A percentile compares a stretch with the other conserved stretches of the same genome.
Evolutionary conservation across 768 basidiomycete genomes (phyloP).

Genomic region (Lentinula detonsa): DNA sequence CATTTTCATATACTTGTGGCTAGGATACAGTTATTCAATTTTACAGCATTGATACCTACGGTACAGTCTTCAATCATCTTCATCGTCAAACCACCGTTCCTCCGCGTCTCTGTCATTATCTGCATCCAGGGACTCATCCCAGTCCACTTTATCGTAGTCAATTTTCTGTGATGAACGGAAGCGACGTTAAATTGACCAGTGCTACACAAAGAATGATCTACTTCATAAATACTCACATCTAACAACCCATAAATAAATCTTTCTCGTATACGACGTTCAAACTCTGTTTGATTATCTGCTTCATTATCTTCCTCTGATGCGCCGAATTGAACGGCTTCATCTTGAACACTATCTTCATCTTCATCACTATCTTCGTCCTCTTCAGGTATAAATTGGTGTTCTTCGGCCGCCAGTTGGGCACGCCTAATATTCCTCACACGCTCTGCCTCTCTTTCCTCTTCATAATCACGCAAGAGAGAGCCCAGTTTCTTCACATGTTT

Average conservation of each 20-base stretch:
- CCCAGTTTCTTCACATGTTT: slow-evolving; percentile 70
- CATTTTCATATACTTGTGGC: no score
- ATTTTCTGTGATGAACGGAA: slow-evolving; percentile 36
- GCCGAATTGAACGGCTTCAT: background rate
- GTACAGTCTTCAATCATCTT: slow-evolving; percentile 32
- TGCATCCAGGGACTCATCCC: slow-evolving; percentile 64
- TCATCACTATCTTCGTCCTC: slow-evolving; percentile 61
- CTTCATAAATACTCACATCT: slow-evolving; percentile 42
- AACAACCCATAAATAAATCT: slow-evolving; percentile 71
- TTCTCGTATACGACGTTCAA: slow-evolving; percentile 61
- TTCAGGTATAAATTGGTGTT: slow-evolving; percentile 54
- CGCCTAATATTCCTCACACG: slow-evolving; percentile 43
- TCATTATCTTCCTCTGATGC: slow-evolving; percentile 36
- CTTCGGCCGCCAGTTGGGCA: slow-evolving; percentile 23
- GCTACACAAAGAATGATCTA: background rate
- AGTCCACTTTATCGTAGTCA: slow-evolving; percentile 69
- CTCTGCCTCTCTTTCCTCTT: slow-evolving; percentile 73
- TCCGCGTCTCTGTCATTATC: slow-evolving; percentile 56
- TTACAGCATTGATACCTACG: background rate
- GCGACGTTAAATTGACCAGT: background rate
- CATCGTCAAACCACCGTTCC: slow-evolving; percentile 72
- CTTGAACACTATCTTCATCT: slow-evolving; percentile 49
- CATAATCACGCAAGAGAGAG: slow-evolving; percentile 59
- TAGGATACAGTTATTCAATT: no score
- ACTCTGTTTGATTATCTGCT: slow-evolving; percentile 42